Evolutionary conservation across 306 rosid genomes (phyloP).

Genomic region (peach (Prunus persica)): DNA sequence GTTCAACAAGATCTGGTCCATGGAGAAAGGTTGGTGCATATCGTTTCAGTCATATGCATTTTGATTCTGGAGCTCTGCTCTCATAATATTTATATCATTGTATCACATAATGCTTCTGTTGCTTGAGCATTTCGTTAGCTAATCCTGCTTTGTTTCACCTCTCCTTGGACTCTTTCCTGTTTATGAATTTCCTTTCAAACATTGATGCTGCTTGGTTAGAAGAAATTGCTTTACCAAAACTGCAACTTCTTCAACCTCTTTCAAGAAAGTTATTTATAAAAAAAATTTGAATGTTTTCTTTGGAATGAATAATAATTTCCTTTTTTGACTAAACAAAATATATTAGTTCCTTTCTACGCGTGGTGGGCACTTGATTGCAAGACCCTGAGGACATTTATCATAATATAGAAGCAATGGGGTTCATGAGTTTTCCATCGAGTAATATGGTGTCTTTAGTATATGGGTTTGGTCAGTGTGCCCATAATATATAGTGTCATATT

Average conservation of each 20-base stretch:
- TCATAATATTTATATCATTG: conserved; percentile 4
- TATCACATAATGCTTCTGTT: conserved; percentile 13
- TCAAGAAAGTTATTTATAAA: background rate
- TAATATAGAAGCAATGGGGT: no score
- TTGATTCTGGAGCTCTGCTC: conserved; percentile 8
- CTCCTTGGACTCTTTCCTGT: background rate
- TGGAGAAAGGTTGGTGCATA: conserved; percentile 91
- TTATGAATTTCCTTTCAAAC: no score
- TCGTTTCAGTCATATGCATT: conserved; percentile 13
- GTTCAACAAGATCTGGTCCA: conserved; percentile 88
- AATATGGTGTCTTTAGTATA: no score
- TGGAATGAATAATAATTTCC: background rate
- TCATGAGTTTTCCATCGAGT: no score
- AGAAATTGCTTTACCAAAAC: background rate
- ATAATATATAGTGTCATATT: background rate
- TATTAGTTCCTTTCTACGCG: background rate
- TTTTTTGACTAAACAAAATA: no score
- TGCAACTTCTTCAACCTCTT: background rate
- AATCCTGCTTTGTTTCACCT: conserved; percentile 9
- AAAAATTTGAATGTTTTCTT: background rate
- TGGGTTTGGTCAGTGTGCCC: background rate
- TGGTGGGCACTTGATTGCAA: background rate
- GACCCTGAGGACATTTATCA: no score
- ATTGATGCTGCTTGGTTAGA: background rate
- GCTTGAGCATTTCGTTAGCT: conserved; percentile 15